Conservation (phyloP, 140 eudicot species). For the Stevia rebaudiana region DNA sequence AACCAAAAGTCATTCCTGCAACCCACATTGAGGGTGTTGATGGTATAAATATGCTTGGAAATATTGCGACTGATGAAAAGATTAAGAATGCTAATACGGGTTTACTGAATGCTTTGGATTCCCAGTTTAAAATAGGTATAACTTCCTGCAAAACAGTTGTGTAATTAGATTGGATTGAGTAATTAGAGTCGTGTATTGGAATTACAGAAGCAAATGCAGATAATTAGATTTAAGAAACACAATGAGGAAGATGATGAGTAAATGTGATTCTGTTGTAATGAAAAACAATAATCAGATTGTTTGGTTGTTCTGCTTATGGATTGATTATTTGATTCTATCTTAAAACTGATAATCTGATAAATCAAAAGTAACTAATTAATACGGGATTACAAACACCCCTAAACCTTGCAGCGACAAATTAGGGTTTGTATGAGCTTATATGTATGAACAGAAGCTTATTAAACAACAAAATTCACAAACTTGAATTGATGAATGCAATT, state of each 20-base stretch:
- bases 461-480: not conserved
- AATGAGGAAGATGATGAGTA: no score
- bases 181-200: not conserved
- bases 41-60: conserved; percentile 60
- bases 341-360: not conserved
- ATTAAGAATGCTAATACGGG: conserved; percentile 62
- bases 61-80: conserved; percentile 61
- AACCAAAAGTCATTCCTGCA: conserved; percentile 93
- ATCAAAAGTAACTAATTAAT: not conserved
- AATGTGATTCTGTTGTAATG: no score
- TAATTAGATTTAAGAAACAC: no score
- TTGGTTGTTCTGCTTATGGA: no score
- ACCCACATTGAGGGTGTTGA: conserved; percentile 96
- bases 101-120: conserved; percentile 57
- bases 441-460: not conserved
- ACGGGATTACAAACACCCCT: no score
- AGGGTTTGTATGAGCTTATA: no score
- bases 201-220: not conserved
- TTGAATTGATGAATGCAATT: not conserved
- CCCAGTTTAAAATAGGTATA: conserved; percentile 80
- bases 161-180: not conserved
- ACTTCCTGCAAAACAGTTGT: conserved; percentile 50
- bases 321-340: no score
- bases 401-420: no score
- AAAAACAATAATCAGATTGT: no score